Evolutionary conservation across 805 yeast species (phyloP), one percentile per base, ranked within the genome.

Genomic region (Candida jianshihensis): DNA sequence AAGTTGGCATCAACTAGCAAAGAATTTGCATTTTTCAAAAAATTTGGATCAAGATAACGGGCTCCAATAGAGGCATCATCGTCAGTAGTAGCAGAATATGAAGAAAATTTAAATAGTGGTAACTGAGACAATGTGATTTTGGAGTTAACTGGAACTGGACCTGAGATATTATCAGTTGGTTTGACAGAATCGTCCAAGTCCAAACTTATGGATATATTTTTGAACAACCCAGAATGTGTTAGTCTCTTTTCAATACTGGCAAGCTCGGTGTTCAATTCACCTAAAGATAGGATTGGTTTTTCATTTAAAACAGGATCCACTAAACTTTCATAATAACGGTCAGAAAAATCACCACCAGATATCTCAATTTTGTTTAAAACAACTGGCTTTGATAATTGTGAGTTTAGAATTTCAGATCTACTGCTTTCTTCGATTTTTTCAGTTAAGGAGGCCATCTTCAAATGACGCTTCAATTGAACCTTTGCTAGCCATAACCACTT

Each of bases 11-110:
- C 70, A 2, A 71, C 43, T 12, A 68, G 54, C 19, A 77, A 51
- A 2, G 63, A 56, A 49, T 77, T 82, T 0, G 81, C 82, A 26
- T 74, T 73, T 10, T 83, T 83, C 31, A 76, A 63, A 5, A 67
- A 56, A 50, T 79, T 79, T 42, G 62, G 60, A 42, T 69, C 63
- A 3, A 58, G 44, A 41, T 62, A 64, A 32, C 57, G 54, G 19
- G 60, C 38, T 15, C 57, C 59, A 22, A 60, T 38, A 6, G 62
- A 43, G 19, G 66, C 58, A 14, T 63, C 62, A 18, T 53, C 49
- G 26, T 59, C 63, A 7, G 58, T 48, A 25, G 62, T 60, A 9
- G 54, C 45, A 9, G 69, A 57, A 19, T 64, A 63, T 1, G 50
- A 51, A n/a, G 47, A 55, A 36, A 45, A 55, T 40, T 40, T 54